Conservation (phyloP, 805 yeast genomes). For the Spathaspora girioi region DNA sequence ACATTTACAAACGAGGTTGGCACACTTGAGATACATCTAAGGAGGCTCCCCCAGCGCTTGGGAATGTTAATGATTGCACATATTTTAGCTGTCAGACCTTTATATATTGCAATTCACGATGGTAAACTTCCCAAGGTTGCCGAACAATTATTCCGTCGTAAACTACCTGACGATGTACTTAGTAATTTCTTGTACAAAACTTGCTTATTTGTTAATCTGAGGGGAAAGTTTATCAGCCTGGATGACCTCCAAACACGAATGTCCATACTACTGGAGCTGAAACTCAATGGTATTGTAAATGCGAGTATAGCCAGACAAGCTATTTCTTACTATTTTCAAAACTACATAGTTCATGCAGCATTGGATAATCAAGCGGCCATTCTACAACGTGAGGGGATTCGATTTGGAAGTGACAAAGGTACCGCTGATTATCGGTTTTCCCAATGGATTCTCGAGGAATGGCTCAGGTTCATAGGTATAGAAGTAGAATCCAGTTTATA, state of each 20-base stretch:
- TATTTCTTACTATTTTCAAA: background rate
- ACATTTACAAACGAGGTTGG: background rate
- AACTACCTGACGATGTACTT: background rate
- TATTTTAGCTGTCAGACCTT: background rate
- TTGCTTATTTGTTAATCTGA: background rate
- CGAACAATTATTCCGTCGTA: background rate
- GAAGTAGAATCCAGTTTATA: too few relatives aligned
- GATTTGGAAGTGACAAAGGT: too few relatives aligned
- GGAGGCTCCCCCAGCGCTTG: background rate
- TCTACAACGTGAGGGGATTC: too few relatives aligned
- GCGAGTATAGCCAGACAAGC: background rate
- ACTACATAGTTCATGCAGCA: background rate
- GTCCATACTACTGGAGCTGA: background rate
- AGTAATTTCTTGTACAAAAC: background rate
- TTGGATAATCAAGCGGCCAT: background rate
- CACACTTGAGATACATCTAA: background rate
- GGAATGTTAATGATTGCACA: background rate
- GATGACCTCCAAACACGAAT: background rate
- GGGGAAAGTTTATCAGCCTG: background rate
- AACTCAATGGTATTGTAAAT: background rate
- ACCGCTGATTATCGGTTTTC: too few relatives aligned
- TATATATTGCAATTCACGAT: background rate
- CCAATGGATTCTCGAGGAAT: too few relatives aligned
- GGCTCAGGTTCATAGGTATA: too few relatives aligned
- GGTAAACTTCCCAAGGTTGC: background rate